Conservation (phyloP, 345 rosid genomes). For the Lumnitzera littorea region DNA sequence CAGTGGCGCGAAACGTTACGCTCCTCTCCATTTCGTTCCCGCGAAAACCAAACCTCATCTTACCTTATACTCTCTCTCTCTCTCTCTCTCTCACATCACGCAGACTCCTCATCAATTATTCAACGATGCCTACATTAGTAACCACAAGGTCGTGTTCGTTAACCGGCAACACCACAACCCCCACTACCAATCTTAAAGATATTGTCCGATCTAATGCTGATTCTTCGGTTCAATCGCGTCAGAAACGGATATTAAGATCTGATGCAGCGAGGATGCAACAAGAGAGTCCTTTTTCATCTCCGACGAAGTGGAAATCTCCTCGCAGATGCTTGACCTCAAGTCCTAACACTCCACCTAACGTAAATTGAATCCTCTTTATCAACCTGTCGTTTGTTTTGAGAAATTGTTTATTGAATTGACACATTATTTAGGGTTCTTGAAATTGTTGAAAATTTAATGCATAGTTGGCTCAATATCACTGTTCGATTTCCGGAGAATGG, state of each 20-base stretch:
- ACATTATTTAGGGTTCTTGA: background rate
- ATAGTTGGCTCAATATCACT: background rate
- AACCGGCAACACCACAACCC: constrained; percentile 5
- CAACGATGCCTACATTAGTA: constrained; percentile 52
- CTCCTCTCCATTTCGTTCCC: too few relatives aligned
- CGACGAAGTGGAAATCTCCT: constrained; percentile 43
- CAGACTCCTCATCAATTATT: background rate
- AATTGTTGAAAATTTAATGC: background rate
- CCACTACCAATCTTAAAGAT: constrained; percentile 19
- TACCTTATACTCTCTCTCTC: background rate
- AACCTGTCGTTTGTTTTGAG: background rate
- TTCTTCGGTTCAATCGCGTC: constrained; percentile 21
- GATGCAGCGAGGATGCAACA: constrained; percentile 6
- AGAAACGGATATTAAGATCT: constrained; percentile 53
- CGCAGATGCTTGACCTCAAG: constrained; percentile 34
- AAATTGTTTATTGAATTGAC: background rate
- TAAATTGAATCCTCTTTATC: constrained; percentile 5
- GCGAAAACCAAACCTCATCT: too few relatives aligned
- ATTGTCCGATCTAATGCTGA: constrained; percentile 25
- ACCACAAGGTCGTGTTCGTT: constrained; percentile 18
- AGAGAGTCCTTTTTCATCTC: constrained; percentile 16
- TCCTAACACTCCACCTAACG: constrained; percentile 19
- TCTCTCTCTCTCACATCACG: background rate
- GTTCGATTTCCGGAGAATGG: background rate
- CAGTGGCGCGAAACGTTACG: too few relatives aligned